Conservation (phyloP, 257 asterid genomes). For the Anisodus acutangulus region DNA sequence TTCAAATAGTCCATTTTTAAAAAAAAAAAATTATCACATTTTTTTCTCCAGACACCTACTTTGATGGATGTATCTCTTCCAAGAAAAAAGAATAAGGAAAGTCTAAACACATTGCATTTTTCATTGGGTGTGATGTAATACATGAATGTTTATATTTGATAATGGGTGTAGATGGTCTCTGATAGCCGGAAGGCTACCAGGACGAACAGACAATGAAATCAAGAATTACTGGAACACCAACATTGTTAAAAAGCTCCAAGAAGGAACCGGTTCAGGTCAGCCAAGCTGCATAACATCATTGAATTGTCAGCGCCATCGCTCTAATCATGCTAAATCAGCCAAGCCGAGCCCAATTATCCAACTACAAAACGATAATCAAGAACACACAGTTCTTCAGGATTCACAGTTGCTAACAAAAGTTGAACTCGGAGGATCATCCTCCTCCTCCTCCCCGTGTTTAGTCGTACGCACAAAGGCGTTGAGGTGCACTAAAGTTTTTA, state of each 20-base stretch:
- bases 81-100: neutral
- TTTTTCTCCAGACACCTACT: no score
- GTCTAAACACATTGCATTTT: neutral
- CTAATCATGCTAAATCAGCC: neutral
- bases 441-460: neutral
- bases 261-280: neutral
- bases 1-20: no score
- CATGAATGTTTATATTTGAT: neutral
- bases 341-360: neutral
- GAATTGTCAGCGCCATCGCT: no score
- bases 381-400: neutral
- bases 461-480: neutral
- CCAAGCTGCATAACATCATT: neutral
- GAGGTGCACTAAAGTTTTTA: neutral
- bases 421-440: neutral
- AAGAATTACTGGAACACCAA: constrained; percentile 49
- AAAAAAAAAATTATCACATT: no score
- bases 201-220: constrained; percentile 48
- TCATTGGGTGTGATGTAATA: neutral
- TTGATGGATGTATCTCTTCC: no score
- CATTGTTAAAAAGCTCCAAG: constrained; percentile 38
- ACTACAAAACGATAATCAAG: neutral
- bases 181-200: constrained; percentile 47
- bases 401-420: neutral
- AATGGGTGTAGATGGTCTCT: constrained; percentile 40